phyloP scores from a whole-genome alignment of 164 flowering plant genomes.

The Tetrastigma voinierianum region DNA sequence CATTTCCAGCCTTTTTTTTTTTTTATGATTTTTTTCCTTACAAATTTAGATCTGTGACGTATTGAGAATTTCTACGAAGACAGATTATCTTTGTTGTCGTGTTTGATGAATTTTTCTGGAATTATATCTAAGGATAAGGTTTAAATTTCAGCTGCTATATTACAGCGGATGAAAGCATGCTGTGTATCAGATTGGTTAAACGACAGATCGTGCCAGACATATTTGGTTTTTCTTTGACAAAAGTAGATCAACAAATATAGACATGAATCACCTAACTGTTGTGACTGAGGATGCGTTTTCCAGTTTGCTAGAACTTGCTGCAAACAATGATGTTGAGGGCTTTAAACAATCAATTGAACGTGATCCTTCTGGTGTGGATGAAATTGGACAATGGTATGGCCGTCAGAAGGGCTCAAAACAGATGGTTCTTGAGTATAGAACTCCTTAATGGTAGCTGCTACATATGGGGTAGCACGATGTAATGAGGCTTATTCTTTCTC shows the following conservation, averaged over 20 bases:
- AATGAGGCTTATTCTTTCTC: conserved; percentile 56
- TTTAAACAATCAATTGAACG: conserved; percentile 51
- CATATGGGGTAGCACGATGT: conserved; percentile 93
- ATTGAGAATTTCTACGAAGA: too few relatives aligned
- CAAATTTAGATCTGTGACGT: too few relatives aligned
- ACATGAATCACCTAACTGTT: conserved; percentile 55
- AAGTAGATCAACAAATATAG: conserved; percentile 18
- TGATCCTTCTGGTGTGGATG: conserved; percentile 62
- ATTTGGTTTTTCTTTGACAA: conserved; percentile 13
- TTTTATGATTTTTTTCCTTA: neutral
- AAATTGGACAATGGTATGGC: conserved; percentile 83
- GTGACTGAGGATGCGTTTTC: conserved; percentile 71
- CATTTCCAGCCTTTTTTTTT: too few relatives aligned
- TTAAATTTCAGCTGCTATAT: conserved; percentile 22
- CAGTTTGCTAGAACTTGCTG: conserved; percentile 83
- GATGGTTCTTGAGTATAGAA: conserved; percentile 78
- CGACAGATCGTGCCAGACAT: conserved; percentile 12
- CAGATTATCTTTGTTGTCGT: too few relatives aligned
- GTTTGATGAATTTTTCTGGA: neutral
- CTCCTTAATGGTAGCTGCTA: conserved; percentile 94
- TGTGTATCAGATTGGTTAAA: conserved; percentile 38
- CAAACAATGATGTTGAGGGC: conserved; percentile 73
- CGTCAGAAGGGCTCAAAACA: conserved; percentile 77
- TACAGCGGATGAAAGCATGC: conserved; percentile 38
- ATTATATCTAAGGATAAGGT: neutral